Evolutionary conservation across 2,329 filamentous ascomycete genomes (phyloP).

Genomic region (Huntiella decipiens): DNA sequence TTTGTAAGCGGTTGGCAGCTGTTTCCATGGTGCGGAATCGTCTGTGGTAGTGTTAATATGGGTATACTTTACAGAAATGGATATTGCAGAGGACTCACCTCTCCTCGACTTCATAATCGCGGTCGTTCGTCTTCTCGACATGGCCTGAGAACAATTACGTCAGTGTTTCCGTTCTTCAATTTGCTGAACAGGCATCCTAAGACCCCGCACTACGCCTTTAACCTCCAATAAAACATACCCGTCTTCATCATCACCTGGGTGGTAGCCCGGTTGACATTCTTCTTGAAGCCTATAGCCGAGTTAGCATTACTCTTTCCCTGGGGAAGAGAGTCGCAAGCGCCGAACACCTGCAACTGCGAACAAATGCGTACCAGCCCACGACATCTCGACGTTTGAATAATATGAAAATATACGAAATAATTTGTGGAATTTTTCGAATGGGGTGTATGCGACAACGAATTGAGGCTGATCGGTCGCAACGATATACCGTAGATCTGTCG

Average conservation of each 20-base stretch:
- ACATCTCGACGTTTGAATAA: slow-evolving; percentile 29
- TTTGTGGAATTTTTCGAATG: no score
- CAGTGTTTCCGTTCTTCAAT: slow-evolving; percentile 11
- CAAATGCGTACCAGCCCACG: slow-evolving; percentile 42
- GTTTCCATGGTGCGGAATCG: slow-evolving; percentile 96
- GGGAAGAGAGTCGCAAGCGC: background rate
- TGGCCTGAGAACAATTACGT: slow-evolving; percentile 39
- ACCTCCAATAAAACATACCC: slow-evolving; percentile 28
- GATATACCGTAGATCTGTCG: no score
- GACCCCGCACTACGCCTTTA: background rate
- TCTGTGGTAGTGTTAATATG: slow-evolving; percentile 26
- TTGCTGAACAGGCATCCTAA: background rate
- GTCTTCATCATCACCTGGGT: slow-evolving; percentile 99
- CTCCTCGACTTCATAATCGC: slow-evolving; percentile 96
- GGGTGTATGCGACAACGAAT: no score
- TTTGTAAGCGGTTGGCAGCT: slow-evolving; percentile 77
- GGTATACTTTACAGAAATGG: background rate
- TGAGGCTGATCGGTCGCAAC: no score
- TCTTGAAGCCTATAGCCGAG: slow-evolving; percentile 29
- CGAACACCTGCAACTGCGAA: background rate
- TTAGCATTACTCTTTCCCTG: slow-evolving; percentile 18
- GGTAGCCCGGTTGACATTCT: slow-evolving; percentile 95
- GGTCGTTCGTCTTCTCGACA: slow-evolving; percentile 95
- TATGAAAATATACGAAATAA: background rate
- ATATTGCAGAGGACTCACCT: slow-evolving; percentile 30